These are phyloP conservation scores for Cryptosporidium tyzzeri DNA, from an alignment of 169 alveolate genomes.

Conservation along the genomic window DNA sequence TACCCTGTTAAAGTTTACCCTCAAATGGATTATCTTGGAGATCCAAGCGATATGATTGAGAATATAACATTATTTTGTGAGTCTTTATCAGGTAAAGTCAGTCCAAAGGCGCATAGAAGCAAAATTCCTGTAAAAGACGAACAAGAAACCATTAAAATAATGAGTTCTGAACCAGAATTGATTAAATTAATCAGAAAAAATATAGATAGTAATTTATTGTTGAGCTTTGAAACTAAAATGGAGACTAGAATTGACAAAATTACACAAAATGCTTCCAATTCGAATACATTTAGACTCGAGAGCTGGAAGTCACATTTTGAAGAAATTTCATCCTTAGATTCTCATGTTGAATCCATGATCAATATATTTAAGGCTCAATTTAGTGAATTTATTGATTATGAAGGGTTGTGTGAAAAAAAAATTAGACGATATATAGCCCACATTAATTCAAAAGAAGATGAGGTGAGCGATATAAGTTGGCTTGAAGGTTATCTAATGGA, in stretches of 20 bases:
- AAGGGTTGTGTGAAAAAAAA: slow-evolving; percentile 18
- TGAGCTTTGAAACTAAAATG: slow-evolving; percentile 5
- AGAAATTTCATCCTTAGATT: slow-evolving; percentile 23
- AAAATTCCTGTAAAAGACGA: background rate
- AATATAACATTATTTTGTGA: slow-evolving; percentile 43
- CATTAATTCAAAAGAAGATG: background rate
- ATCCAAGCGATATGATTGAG: slow-evolving; percentile 19
- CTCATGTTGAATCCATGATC: slow-evolving; percentile 11
- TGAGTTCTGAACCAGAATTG: slow-evolving; percentile 18
- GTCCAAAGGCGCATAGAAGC: background rate
- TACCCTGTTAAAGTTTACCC: slow-evolving; percentile 54
- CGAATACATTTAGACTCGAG: slow-evolving; percentile 31
- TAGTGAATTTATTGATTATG: slow-evolving; percentile 28
- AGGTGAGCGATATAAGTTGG: background rate
- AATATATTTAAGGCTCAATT: slow-evolving; percentile 39
- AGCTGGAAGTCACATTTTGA: slow-evolving; percentile 49
- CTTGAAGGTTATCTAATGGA: slow-evolving; percentile 49
- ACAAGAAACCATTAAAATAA: background rate
- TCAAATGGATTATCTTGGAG: slow-evolving; percentile 45
- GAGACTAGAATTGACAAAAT: slow-evolving; percentile 20
- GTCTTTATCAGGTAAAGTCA: background rate
- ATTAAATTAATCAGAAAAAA: slow-evolving; percentile 9
- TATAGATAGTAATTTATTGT: background rate
- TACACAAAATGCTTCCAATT: background rate
- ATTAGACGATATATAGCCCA: slow-evolving; percentile 26